Evolutionary conservation across 805 yeast genomes (phyloP).

Genomic region (Kodamaea sagamina): DNA sequence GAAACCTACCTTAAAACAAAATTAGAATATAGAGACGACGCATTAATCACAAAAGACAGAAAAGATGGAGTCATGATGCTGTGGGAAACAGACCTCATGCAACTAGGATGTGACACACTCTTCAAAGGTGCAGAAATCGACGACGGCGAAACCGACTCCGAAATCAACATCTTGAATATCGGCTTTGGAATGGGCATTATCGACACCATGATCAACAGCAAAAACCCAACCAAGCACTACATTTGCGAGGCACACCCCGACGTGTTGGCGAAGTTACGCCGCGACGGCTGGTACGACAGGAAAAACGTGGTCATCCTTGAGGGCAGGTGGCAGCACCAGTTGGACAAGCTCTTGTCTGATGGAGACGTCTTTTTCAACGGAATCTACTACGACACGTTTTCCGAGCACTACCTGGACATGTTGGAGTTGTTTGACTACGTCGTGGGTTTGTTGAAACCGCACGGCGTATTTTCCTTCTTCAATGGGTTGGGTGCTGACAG

Average conservation of each 20-base stretch:
- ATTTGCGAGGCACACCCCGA: slow-evolving; percentile 96
- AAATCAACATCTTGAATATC: slow-evolving; percentile 66
- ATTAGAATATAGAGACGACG: slow-evolving; percentile 65
- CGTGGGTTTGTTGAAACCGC: slow-evolving; percentile 79
- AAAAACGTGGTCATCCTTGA: slow-evolving; percentile 70
- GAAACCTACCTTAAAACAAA: slow-evolving; percentile 63
- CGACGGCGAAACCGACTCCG: slow-evolving; percentile 36
- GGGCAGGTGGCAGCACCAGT: slow-evolving; percentile 91
- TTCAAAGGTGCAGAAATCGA: slow-evolving; percentile 45
- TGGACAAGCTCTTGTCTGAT: slow-evolving; percentile 61
- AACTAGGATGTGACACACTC: slow-evolving; percentile 73
- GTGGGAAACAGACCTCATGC: slow-evolving; percentile 88
- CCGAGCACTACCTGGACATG: slow-evolving; percentile 91
- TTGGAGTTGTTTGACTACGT: slow-evolving; percentile 76
- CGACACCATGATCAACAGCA: slow-evolving; percentile 62
- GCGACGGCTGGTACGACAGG: slow-evolving; percentile 82
- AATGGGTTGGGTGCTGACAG: slow-evolving; percentile 67
- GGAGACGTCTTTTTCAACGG: slow-evolving; percentile 82
- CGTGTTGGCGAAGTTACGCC: slow-evolving; percentile 64
- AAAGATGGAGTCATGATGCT: slow-evolving; percentile 97
- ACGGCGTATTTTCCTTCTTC: slow-evolving; percentile 86
- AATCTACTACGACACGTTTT: slow-evolving; percentile 89
- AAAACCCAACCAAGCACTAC: slow-evolving; percentile 68
- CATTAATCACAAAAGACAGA: slow-evolving; percentile 69
- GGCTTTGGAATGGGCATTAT: slow-evolving; percentile 98